Evolutionary conservation across 805 yeast species (phyloP), one percentile per base, ranked within the genome.

Genomic region (Candida sonorensis): DNA sequence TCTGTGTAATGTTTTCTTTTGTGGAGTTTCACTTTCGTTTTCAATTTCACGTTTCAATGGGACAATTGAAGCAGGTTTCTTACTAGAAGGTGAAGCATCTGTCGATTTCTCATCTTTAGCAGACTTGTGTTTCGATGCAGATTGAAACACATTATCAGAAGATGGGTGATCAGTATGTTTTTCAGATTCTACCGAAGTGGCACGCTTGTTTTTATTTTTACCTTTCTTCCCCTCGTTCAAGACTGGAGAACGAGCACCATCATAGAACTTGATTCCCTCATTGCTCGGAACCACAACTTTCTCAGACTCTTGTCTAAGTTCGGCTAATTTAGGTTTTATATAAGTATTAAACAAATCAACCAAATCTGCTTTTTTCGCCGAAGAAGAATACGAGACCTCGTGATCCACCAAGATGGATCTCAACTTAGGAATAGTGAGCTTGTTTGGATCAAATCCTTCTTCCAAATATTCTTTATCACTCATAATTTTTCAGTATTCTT

Each of bases 341-440:
- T 76, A 53, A 5, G 62, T 53, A n/a, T 69, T 61, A 56, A 77
- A 84, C n/a, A 80, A 47, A n/a, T 60, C 58, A 2, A 86, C 55
- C 36, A 87, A 64, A 10, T 73, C 76, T 6, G 71, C 58, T 54
- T 90, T 90, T 50, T 78, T 83, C 5, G 87, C 79, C 28, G 69
- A 62, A 1, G 81, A 61, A 0, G 81, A 68, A 49, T 67, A 78
- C 2, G 58, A 54, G n/a, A 88, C 63, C n/a, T 71, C 66, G 50
- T 85, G 71, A 34, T 72, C 77, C 10, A 65, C 56, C 33, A 90
- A 62, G 15, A 85, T 67, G 15, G 75, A 69, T 46, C 92, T 69
- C 49, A 90, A 64, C 37, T 82, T 75, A 4, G 87, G 75, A 15
- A 84, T 77, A 31, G 76, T 81, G 42, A 81, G 61, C 24, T 67